Evolutionary conservation across 2,329 filamentous ascomycete genomes (phyloP).

Genomic region (Fusarium haematococcum): DNA sequence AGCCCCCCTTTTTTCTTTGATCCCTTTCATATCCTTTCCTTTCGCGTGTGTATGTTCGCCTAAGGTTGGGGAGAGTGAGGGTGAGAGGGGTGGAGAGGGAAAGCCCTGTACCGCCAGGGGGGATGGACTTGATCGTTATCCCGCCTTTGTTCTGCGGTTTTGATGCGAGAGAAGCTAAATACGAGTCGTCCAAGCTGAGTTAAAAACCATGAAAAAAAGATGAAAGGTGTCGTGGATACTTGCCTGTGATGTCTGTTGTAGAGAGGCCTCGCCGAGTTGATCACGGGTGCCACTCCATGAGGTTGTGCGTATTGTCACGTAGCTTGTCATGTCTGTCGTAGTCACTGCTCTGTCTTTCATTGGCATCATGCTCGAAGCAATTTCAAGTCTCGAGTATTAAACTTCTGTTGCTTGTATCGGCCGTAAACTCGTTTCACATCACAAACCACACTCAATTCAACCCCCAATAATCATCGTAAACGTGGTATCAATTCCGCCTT

Average conservation of each 20-base stretch:
- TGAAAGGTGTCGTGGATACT: constrained; percentile 28
- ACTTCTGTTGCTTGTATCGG: neutral
- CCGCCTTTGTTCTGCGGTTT: constrained; percentile 58
- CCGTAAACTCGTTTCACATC: neutral
- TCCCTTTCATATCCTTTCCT: constrained; percentile 31
- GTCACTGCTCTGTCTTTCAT: neutral
- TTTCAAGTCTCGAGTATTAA: neutral
- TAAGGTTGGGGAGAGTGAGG: neutral
- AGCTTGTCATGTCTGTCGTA: neutral
- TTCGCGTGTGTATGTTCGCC: constrained; percentile 22
- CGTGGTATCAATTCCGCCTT: constrained; percentile 42
- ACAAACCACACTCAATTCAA: neutral
- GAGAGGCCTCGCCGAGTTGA: neutral
- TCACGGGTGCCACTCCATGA: neutral
- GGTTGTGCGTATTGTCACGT: neutral
- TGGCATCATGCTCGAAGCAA: neutral
- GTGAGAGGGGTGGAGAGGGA: constrained; percentile 73
- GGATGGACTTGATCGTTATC: constrained; percentile 92
- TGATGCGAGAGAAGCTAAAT: constrained; percentile 45
- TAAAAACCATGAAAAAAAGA: constrained; percentile 33
- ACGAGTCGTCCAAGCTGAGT: constrained; percentile 41
- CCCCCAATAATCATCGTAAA: constrained; percentile 22
- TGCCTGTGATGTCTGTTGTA: neutral
- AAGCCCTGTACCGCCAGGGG: constrained; percentile 95
- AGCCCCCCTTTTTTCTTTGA: constrained; percentile 50